A percentile compares a stretch with the other conserved stretches of the same genome.
Conservation (phyloP, 2,329 filamentous ascomycete genomes). For the Fusarium sp. region DNA sequence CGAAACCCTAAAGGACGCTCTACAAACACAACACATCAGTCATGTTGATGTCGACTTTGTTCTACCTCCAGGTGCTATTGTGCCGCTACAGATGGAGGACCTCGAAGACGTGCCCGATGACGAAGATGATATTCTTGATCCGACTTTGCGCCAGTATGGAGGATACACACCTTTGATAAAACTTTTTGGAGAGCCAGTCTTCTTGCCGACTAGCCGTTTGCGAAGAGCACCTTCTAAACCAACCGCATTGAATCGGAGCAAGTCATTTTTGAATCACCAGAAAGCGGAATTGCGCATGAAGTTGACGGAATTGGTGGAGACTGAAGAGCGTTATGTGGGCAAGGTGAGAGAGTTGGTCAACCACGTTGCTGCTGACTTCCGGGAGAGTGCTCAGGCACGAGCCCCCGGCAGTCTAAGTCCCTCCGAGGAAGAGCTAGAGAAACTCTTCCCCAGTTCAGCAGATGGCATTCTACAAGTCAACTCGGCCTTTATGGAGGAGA, state of each 20-base stretch:
- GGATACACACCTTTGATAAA: constrained; percentile 81
- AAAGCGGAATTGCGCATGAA: constrained; percentile 88
- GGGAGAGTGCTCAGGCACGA: constrained; percentile 73
- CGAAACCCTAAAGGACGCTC: constrained; percentile 77
- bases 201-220: constrained; percentile 86
- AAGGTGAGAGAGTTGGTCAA: constrained; percentile 88
- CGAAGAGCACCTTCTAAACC: constrained; percentile 89
- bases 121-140: constrained; percentile 75
- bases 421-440: constrained; percentile 77
- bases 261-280: constrained; percentile 82
- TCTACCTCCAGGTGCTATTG: constrained; percentile 81
- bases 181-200: constrained; percentile 84
- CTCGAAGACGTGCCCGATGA: constrained; percentile 70
- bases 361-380: constrained; percentile 83
- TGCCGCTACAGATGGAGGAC: constrained; percentile 71
- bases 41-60: constrained; percentile 91
- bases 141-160: constrained; percentile 77
- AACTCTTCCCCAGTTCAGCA: constrained; percentile 84
- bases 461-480: constrained; percentile 87
- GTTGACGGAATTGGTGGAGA: constrained; percentile 90
- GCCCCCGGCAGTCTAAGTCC: constrained; percentile 75
- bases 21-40: constrained; percentile 84
- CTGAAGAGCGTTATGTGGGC: constrained; percentile 91
- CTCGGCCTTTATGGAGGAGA: constrained; percentile 79
- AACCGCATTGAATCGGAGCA: constrained; percentile 81